Base-by-base conservation (phyloP, 768 basidiomycete genomes). In the Rhodosporidiobolus odoratus region DNA sequence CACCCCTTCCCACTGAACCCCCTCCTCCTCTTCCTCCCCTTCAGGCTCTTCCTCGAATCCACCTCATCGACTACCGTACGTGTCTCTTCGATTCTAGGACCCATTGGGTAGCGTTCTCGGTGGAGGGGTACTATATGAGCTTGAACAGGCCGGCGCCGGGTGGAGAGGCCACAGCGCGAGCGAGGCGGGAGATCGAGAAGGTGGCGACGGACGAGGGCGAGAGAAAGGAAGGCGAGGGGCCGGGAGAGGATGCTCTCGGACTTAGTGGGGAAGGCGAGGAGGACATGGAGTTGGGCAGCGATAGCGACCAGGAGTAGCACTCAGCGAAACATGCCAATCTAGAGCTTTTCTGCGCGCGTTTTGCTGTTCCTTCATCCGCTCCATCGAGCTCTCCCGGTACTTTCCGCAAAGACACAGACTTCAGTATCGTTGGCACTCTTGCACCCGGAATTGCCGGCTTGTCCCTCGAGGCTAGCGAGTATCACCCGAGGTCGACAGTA, bases 231-330 rank as follows among this genome's bases (percentile, higher is more conserved):
- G 25, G 40, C 6, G 45, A 23, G 17, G 34, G 13, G 8, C n/a
- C n/a, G n/a, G n/a, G n/a, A n/a, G n/a, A n/a, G n/a, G n/a, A n/a
- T n/a, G n/a, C n/a, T n/a, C n/a, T n/a, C n/a, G n/a, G n/a, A n/a
- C n/a, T n/a, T n/a, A n/a, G n/a, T n/a, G 50, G 48, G 10, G 62
- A 45, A 16, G 69, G 35, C 12, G 60, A 66, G 50, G 62, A 57
- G 37, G 69, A 71, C 13, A 71, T 71, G 69, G 59, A 71, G 13
- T n/a, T 71, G 0, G 58, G 53, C 9, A 38, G 69, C 52, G 67
- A 48, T 21, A 64, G 57, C 25, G 62, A 59, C 23, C 47, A 35
- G 4, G 68, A 38, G n/a, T 47, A 60, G 59, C 52, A n/a, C n/a
- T n/a, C n/a, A n/a, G n/a, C n/a, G n/a, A n/a, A n/a, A n/a, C n/a